These are phyloP conservation scores for Cryptosporidium sp. DNA, from an alignment of 169 alveolate species.

Conservation along the genomic window DNA sequence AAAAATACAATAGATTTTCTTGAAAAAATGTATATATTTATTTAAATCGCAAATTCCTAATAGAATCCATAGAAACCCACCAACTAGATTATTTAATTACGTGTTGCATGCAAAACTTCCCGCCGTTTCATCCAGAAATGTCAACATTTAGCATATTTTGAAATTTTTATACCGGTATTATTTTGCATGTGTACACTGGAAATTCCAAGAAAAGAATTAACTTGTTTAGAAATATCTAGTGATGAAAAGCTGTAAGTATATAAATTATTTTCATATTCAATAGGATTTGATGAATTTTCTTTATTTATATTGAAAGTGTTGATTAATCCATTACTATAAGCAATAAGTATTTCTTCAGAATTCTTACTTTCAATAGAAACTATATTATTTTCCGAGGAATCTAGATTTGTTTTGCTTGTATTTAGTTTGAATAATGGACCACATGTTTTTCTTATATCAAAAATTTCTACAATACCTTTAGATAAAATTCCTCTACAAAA, in stretches of 20 bases:
- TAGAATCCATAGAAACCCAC: background rate
- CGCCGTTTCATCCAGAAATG: background rate
- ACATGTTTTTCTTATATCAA: conserved; percentile 63
- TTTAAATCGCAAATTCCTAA: too few species aligned
- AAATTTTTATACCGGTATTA: conserved; percentile 37
- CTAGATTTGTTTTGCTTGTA: background rate
- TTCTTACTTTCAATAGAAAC: conserved; percentile 42
- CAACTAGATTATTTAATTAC: background rate
- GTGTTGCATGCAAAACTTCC: background rate
- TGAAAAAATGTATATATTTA: too few species aligned
- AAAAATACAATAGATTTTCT: too few species aligned
- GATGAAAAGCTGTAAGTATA: conserved; percentile 30
- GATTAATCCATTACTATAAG: conserved; percentile 9
- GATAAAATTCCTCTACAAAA: conserved; percentile 41
- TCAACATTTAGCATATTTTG: background rate
- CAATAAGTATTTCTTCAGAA: conserved; percentile 29
- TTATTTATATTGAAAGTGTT: background rate
- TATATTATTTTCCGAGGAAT: background rate
- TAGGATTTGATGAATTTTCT: background rate
- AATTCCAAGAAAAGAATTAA: conserved; percentile 11
- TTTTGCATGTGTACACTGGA: conserved; percentile 19
- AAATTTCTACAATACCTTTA: conserved; percentile 30
- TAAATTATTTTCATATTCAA: background rate
- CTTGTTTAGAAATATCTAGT: conserved; percentile 2
- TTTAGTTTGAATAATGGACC: conserved; percentile 44